Evolutionary conservation across 2,329 filamentous ascomycete species (phyloP).

Genomic region (Neofusicoccum parvum): DNA sequence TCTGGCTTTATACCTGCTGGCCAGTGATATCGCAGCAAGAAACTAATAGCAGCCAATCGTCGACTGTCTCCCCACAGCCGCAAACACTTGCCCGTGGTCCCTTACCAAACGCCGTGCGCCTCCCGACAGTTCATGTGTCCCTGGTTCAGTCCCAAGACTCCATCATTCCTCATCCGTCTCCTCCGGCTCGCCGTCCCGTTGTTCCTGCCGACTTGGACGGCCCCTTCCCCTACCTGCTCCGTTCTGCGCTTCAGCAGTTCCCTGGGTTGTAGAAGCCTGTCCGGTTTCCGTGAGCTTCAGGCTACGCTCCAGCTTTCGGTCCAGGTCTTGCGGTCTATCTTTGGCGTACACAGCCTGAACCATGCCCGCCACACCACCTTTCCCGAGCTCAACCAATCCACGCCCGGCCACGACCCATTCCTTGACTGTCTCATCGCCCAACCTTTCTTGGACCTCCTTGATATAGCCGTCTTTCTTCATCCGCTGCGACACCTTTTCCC

Average conservation of each 20-base stretch:
- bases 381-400: constrained; percentile 80
- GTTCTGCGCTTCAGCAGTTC: background rate
- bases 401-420: constrained; percentile 85
- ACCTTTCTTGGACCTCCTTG: constrained; percentile 68
- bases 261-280: background rate
- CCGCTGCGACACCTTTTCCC: constrained; percentile 71
- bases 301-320: constrained; percentile 36
- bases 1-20: background rate
- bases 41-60: background rate
- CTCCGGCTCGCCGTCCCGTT: constrained; percentile 1
- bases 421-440: constrained; percentile 71
- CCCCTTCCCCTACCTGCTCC: background rate
- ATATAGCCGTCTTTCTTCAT: constrained; percentile 85
- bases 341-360: constrained; percentile 60
- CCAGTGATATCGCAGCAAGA: background rate
- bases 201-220: constrained; percentile 1
- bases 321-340: constrained; percentile 32
- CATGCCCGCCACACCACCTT: constrained; percentile 72
- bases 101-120: constrained; percentile 18
- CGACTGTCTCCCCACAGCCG: background rate
- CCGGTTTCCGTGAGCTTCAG: constrained; percentile 26
- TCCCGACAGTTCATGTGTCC: background rate
- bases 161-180: constrained; percentile 15
- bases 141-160: background rate
- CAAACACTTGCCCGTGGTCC: background rate